Percentiles rank a stretch among this genome's conserved stretches.
These are phyloP conservation scores for Acacia acuminata DNA, from an alignment of 306 rosid genomes.

Conservation along the genomic window DNA sequence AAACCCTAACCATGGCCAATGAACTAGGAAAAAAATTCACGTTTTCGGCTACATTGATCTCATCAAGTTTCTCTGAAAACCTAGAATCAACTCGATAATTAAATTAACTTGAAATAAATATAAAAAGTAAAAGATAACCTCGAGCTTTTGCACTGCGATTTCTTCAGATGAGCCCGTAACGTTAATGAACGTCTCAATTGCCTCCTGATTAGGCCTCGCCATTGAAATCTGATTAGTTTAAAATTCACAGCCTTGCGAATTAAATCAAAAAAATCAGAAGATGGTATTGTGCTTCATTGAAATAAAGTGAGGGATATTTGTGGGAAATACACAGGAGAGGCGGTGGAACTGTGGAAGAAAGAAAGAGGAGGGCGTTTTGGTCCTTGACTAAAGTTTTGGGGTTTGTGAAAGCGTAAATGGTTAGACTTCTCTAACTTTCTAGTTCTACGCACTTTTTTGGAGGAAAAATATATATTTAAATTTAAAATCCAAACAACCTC, in stretches of 20 bases:
- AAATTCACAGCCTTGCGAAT: background rate
- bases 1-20: conserved; percentile 28
- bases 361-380: conserved; percentile 8
- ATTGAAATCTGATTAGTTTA: conserved; percentile 46
- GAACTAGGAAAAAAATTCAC: background rate
- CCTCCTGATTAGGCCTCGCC: conserved; percentile 82
- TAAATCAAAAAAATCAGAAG: background rate
- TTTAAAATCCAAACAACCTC: no score
- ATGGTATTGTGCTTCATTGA: background rate
- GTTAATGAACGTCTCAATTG: conserved; percentile 74
- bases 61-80: conserved; percentile 5
- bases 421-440: background rate
- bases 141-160: conserved; percentile 63
- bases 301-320: conserved; percentile 23
- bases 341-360: background rate
- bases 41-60: background rate
- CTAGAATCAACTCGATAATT: background rate
- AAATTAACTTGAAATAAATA: background rate
- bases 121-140: conserved; percentile 38
- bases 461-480: no score
- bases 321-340: background rate
- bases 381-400: background rate
- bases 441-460: background rate
- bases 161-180: conserved; percentile 73
- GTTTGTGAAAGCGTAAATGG: conserved; percentile 4